Conservation (phyloP, 2,329 filamentous ascomycete species). For the Periglandula ipomoeae region DNA sequence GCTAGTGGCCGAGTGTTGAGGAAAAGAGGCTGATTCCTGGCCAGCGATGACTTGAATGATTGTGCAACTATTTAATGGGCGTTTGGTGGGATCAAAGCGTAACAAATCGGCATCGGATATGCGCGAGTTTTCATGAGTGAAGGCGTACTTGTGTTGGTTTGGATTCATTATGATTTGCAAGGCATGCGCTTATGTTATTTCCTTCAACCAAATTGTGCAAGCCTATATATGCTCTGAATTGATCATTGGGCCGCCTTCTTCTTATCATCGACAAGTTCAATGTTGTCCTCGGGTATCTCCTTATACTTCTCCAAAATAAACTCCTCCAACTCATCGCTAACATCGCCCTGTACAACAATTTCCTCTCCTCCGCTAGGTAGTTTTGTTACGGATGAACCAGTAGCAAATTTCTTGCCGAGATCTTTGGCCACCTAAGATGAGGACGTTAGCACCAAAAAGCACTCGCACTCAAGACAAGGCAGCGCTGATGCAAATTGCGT, state of each 20-base stretch:
- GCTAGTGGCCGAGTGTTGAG: conserved; percentile 44
- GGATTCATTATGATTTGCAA: conserved; percentile 1
- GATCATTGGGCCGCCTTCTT: conserved; percentile 50
- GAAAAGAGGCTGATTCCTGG: conserved; percentile 35
- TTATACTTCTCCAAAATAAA: conserved; percentile 84
- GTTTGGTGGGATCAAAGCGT: not conserved
- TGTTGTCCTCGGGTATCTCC: conserved; percentile 87
- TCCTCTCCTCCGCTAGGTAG: conserved; percentile 79
- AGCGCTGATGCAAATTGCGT: not conserved
- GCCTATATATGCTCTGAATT: conserved; percentile 1
- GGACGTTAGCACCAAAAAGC: not conserved
- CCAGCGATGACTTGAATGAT: not conserved
- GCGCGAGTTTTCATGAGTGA: not conserved
- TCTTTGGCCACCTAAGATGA: conserved; percentile 65
- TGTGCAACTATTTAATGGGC: not conserved
- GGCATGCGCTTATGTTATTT: not conserved
- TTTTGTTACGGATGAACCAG: conserved; percentile 87
- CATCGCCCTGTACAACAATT: conserved; percentile 95
- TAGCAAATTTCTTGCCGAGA: conserved; percentile 97
- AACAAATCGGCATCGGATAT: not conserved
- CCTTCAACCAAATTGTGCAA: conserved; percentile 1
- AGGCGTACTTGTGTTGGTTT: conserved; percentile 1
- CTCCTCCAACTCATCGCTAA: conserved; percentile 89
- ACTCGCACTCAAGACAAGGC: not conserved
- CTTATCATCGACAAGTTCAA: conserved; percentile 92